Conservation (phyloP, 2,329 filamentous ascomycete genomes). For the Trichoderma asperellum region DNA sequence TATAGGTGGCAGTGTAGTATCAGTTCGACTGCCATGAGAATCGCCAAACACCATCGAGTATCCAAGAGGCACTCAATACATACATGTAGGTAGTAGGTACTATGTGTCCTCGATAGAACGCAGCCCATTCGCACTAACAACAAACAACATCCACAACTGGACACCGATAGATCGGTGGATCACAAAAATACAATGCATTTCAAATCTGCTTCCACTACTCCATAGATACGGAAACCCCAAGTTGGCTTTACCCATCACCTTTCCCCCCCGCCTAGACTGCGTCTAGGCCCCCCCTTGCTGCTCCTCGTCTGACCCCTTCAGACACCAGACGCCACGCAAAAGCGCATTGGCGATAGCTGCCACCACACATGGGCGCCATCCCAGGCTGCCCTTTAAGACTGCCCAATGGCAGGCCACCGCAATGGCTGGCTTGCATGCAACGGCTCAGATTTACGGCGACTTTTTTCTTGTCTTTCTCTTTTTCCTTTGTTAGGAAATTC, state of each 20-base stretch:
- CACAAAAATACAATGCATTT: not conserved
- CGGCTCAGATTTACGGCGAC: not conserved
- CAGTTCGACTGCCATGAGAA: not conserved
- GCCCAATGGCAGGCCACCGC: constrained; percentile 12
- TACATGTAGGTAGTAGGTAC: no score
- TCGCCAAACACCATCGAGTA: not conserved
- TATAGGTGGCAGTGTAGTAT: not conserved
- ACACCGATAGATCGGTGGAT: constrained; percentile 13
- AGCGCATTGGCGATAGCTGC: constrained; percentile 16
- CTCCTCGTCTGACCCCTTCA: constrained; percentile 7
- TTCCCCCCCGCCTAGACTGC: not conserved
- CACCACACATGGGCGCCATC: constrained; percentile 2
- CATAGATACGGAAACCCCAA: not conserved
- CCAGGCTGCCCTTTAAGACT: not conserved
- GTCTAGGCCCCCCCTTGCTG: not conserved
- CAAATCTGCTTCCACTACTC: not conserved
- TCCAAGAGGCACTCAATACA: not conserved
- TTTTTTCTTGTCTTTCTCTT: not conserved
- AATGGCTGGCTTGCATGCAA: not conserved
- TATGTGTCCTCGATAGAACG: not conserved
- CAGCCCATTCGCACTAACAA: not conserved
- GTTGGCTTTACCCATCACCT: not conserved
- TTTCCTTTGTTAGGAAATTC: not conserved
- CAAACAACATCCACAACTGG: not conserved
- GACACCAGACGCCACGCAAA: constrained; percentile 12